Evolutionary conservation across 345 rosid species (phyloP), one percentile per base, ranked within the genome.

Genomic region (Brassica incana): DNA sequence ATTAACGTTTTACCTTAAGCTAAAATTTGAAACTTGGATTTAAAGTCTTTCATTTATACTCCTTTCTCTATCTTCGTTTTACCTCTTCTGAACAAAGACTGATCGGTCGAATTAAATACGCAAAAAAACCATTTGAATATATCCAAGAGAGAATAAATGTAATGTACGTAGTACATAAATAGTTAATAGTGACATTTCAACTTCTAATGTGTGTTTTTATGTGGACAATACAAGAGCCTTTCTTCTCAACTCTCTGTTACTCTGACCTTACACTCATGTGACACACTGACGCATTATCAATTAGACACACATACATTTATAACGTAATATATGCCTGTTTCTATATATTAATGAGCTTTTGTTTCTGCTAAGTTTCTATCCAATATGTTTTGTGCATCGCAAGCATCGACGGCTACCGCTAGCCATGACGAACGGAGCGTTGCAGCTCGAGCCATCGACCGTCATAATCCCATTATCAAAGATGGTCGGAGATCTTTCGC

Each of bases 331-430:
- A 14, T 30, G 45, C 2, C 58, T 52, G 64, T 70, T 70, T 70
- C 5, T 65, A 64, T 78, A 71, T 71, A 65, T 62, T 32, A 15
- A 52, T 38, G 48, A 64, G 60, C 60, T 65, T 71, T 65, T 23
- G 72, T 54, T 8, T 50, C 71, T 69, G 40, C 48, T 30, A 20
- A 65, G 20, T 23, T 60, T 61, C 23, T 14, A 12, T 23, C 76
- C 23, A 89, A 86, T 60, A 83, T 91, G 76, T 92, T 89, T 78
- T 95, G 99, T 81, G 89, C 88, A 56, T 92, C 98, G 36, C 97
- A 90, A 85, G 93, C 95, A 76, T 90, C 99, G 45, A 92, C 99
- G 11, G 90, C 99, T 61, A 79, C 78, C 0, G 77, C 59, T 71
- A 78, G 58, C 60, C 72, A 69, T 48, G 77, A 73, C 45, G 74